Evolutionary conservation across 2,329 filamentous ascomycete genomes (phyloP).

Genomic region (Aquanectria penicillioides): DNA sequence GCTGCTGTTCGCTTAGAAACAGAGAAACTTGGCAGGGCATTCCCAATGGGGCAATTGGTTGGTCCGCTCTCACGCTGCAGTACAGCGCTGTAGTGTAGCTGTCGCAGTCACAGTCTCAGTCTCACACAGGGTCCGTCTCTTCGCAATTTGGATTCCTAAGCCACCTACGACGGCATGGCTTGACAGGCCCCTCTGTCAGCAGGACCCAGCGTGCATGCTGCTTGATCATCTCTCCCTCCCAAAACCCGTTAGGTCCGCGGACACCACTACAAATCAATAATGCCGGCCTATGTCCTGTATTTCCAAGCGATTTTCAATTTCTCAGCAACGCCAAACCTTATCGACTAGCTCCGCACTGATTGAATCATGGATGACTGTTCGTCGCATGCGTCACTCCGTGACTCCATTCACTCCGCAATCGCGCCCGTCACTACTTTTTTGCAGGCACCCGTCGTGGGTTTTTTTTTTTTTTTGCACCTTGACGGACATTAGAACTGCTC

Average conservation of each 20-base stretch:
- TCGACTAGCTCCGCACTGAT: conserved; percentile 13
- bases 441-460: too few relatives aligned
- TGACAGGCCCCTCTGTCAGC: conserved; percentile 14
- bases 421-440: not conserved
- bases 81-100: too few relatives aligned
- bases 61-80: not conserved
- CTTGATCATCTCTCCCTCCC: conserved; percentile 12
- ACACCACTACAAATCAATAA: conserved; percentile 18
- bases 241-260: conserved; percentile 3
- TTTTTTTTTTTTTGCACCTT: not conserved
- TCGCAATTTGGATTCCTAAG: conserved; percentile 14
- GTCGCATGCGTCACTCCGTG: not conserved
- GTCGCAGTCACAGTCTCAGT: not conserved
- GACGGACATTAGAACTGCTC: not conserved
- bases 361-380: not conserved
- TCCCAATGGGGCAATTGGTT: too few relatives aligned
- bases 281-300: conserved; percentile 8
- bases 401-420: conserved; percentile 6
- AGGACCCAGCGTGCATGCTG: conserved; percentile 1
- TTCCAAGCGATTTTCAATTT: conserved; percentile 20
- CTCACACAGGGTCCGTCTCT: not conserved
- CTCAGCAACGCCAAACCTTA: conserved; percentile 24
- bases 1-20: too few relatives aligned
- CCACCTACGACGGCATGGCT: conserved; percentile 12
- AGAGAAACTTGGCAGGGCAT: too few relatives aligned